Base-by-base conservation (phyloP, 1,139 yeast species). In the Pichia sp. region DNA sequence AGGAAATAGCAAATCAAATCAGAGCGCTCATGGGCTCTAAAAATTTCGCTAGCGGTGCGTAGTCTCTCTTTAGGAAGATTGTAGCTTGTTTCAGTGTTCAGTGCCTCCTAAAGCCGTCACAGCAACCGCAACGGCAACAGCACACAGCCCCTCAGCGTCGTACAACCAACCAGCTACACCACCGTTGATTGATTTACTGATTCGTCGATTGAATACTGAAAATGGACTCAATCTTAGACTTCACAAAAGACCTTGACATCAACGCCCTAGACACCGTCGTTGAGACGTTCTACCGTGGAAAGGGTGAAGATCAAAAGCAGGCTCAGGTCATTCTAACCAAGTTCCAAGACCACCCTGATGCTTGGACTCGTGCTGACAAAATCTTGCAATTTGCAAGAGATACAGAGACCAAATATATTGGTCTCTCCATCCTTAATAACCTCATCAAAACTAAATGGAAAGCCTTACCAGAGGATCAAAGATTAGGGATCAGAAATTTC, bases 311-410 rank as follows among this genome's bases (percentile, higher is more conserved):
- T 49, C 94, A 88, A 52, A 80, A 79, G 50, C 70, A 72, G 46
- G 98, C 99, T 11, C 96, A 86, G 60, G 68, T 69, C 32, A 69
- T 87, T 6, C 71, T 91, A 55, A 87, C 91, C 32, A 80, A 79
- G 62, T 88, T 91, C 58, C 96, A 93, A 61, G 95, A 87, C 46
- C 82, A 87, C 59, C 93, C 93, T 3, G 96, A 91, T 50, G 82
- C 96, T 22, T 91, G 99, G 99, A 86, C 84, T 49, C 75, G 83
- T 42, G 93, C 95, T 22, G 97, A 91, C 54, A 78, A 82, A 57
- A 88, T 91, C 43, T 69, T 91, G 49, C 91, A 91, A 48, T 72
- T 67, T 48, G 79, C 94, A 7, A 65, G 65, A 39, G 84, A 86
- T 56, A 69, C 96, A 27, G 96, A 91, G 59, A 73, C 95, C 26